phyloP scores from a whole-genome alignment of 306 rosid species.

The Pueraria montana region DNA sequence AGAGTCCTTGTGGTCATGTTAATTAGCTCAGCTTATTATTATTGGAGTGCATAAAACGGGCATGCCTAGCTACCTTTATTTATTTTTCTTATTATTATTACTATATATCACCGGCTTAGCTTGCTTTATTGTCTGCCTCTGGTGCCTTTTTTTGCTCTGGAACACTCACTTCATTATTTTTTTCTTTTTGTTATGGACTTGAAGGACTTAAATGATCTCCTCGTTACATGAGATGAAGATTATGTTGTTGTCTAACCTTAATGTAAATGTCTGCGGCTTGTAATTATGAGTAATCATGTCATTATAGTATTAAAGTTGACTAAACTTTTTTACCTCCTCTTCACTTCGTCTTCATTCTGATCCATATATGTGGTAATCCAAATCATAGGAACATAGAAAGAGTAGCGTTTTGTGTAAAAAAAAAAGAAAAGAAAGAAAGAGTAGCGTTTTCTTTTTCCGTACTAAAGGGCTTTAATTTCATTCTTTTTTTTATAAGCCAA shows the following conservation, averaged over 20 bases:
- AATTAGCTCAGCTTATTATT: conserved; percentile 51
- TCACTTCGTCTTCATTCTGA: background rate
- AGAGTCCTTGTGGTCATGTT: conserved; percentile 84
- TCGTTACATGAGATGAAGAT: background rate
- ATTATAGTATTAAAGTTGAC: background rate
- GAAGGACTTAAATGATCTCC: background rate
- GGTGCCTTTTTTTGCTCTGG: conserved; percentile 15
- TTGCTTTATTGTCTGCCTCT: conserved; percentile 56
- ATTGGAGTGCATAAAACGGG: background rate
- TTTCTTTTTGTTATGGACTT: background rate
- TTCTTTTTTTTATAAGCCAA: too few species aligned
- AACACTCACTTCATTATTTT: background rate
- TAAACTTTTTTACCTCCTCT: too few species aligned
- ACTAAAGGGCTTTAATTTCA: too few species aligned
- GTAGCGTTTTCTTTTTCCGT: too few species aligned
- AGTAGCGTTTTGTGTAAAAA: too few species aligned
- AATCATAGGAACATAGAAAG: background rate
- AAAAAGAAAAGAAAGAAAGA: too few species aligned
- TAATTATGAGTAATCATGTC: background rate
- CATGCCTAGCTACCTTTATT: conserved; percentile 38
- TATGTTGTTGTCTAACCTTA: background rate
- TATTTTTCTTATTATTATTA: conserved; percentile 30
- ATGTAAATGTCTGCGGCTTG: background rate
- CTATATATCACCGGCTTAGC: conserved; percentile 49
- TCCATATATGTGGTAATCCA: background rate